Base-by-base conservation (phyloP, 2,329 filamentous ascomycete species). In the Helotiales sp. region DNA sequence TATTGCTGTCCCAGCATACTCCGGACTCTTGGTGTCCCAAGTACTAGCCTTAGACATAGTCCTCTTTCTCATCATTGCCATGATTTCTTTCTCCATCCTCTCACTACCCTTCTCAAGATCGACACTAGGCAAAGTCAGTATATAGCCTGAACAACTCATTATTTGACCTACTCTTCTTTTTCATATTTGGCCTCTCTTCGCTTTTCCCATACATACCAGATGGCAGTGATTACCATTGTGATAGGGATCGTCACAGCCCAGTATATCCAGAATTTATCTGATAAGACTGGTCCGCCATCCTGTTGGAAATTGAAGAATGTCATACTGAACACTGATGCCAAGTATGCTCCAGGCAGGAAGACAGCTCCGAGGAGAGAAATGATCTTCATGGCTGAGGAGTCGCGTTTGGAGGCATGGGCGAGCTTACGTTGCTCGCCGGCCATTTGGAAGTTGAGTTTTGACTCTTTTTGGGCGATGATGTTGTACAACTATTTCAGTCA, bases 261-360 rank as follows among this genome's bases (percentile, higher is more conserved):
- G 73, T 86, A 87, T 56, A 87, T 79, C 83, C 84, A 87, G 19
- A 87, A 74, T 52, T 78, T 71, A 17, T 74, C 68, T 8, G 81
- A 81, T 13, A 86, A 57, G 24, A 48, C 52, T 3, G 46, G 27
- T 3, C 22, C 24, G 5, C 40, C 38, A 2, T 27, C 3, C 10
- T 52, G 33, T 36, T 79, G 78, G 63, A 86, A 87, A 71, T 86
- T 79, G 74, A 87, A 87, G 69, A 87, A 87, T 0, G 82, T 82
- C 82, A 86, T 87, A 75, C 79, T 81, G 63, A 87, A 87, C 30
- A 87, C 75, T 0, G 83, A 86, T 5, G 84, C 79, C 10, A 87
- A 76, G 63, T 81, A 85, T 0, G 84, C 85, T 1, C 83, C 83
- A 0, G 84, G 84, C 3, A 87, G 73, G 63, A 87, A 87, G 31